Evolutionary conservation across 176 grass and related monocot genomes (phyloP).

Genomic region (Rhynchospora tenuis): DNA sequence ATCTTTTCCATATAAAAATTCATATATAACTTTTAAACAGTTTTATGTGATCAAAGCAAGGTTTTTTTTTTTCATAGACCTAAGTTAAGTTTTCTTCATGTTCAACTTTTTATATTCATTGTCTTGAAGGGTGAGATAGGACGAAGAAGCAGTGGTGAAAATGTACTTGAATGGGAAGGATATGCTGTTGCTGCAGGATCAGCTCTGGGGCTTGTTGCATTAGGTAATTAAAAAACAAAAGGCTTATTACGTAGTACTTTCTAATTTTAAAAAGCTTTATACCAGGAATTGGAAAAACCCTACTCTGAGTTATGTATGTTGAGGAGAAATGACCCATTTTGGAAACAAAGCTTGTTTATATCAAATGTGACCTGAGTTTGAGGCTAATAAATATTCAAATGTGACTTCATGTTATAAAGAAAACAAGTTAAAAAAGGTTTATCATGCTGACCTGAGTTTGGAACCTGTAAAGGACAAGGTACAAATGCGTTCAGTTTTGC

Average conservation of each 20-base stretch:
- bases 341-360: constrained; percentile 23
- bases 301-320: background rate
- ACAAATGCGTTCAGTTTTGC: constrained; percentile 63
- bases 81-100: background rate
- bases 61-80: background rate
- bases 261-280: constrained; percentile 15
- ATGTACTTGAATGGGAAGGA: constrained; percentile 98
- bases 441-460: constrained; percentile 12
- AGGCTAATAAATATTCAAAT: background rate
- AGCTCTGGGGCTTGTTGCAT: constrained; percentile 84
- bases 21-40: background rate
- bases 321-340: background rate
- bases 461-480: constrained; percentile 49
- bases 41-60: background rate
- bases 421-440: background rate
- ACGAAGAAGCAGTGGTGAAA: constrained; percentile 95
- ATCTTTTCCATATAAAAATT: background rate
- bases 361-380: no score
- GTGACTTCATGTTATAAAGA: background rate
- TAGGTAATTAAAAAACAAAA: constrained; percentile 58
- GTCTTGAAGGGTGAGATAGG: constrained; percentile 84
- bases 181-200: constrained; percentile 96
- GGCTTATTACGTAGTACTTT: constrained; percentile 9
- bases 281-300: constrained; percentile 1
- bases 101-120: constrained; percentile 4